Base-by-base conservation (phyloP, 1,284 basidiomycete species). In the Heterobasidion irregulare region DNA sequence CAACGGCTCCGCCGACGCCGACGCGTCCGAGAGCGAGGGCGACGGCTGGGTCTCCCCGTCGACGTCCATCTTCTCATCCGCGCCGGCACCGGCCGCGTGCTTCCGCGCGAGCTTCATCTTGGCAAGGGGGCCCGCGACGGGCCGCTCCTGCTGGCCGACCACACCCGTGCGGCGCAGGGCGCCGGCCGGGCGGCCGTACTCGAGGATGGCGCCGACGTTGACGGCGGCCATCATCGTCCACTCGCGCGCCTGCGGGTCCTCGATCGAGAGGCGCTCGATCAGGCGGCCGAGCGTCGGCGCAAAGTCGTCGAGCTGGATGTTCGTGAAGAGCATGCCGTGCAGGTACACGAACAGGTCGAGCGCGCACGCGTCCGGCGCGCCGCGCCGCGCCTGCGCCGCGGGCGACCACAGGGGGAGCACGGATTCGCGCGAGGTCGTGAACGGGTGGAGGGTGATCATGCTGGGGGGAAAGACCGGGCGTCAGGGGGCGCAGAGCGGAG, bases 181-280 rank as follows among this genome's bases (percentile, higher is more conserved):
- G 2, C 91, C 85, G 10, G 77, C 79, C 1, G 84, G 77, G n/a
- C 84, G 77, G 33, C 95, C 94, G 63, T 95, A 98, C 70, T 98
- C 94, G 61, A 98, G 75, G 12, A 97, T 68, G 0, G 89, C 80
- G 4, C 83, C 79, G 16, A 98, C 77, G 67, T 96, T 97, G 64
- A 92, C 76, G 38, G 87, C 75, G 0, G 83, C 94, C 89, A 98
- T 95, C 86, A 96, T 93, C 62, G 92, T 89, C 96, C 96, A 99
- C 59, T 93, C 90, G 19, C 88, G 83, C 66, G 94, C 92, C 53
- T 91, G 83, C 2, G 82, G 79, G 56, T 83, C 84, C 63, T 90
- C 85, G 50, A 95, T 86, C 60, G 86, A 79, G 0, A 98, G 78
- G 41, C 90, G 85, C 68, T 95, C 92, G 58, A 94, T 77, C 66